Evolutionary conservation across 352 stramenopile genomes (phyloP), one percentile per base, ranked within the genome.

Genomic region (Phytophthora boehmeriae): DNA sequence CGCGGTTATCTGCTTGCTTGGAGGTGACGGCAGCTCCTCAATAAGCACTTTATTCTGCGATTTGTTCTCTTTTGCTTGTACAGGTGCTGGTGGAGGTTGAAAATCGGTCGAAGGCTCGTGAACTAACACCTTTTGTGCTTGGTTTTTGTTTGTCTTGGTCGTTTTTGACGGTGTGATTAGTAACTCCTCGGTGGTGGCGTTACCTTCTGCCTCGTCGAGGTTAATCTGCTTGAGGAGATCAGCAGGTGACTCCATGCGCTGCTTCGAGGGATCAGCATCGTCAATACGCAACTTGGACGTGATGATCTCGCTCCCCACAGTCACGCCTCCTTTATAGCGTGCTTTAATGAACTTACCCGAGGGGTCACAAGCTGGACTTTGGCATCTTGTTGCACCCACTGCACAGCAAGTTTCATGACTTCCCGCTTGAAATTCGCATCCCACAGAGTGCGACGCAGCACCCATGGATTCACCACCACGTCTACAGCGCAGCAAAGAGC

Each of bases 281-380:
- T 89, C 71, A 16, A 95, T 80, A 16, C 76, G 72, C 41, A 95
- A 95, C 50, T 90, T 89, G 38, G 82, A 70, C n/a, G 86, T 91
- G 61, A 92, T 78, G 50, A 92, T 88, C 27, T 93, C 78, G 14
- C 16, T 66, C 3, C 78, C 80, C 13, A 80, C 62, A 9, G 39
- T 59, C 13, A 88, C 78, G 13, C 86, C 84, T 11, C 86, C 84
- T 67, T 95, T 95, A 75, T 95, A 95, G 8, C 64, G 64, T 17
- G 79, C 90, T 70, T 95, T 95, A 71, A 93, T 95, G 54, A 91
- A 88, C 50, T 92, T 95, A 8, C 84, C 81, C 14, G 68, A 59
- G 0, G 63, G 57, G 67, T 63, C 22, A 77, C 73, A 19, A 87
- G 67, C 17, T 54, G 45, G 36, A 88, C 59, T 2, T 73, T 62